A percentile compares a stretch with the other conserved stretches of the same genome.
phyloP scores from a whole-genome alignment of 23 red algal species.

The Gracilaria domingensis region DNA sequence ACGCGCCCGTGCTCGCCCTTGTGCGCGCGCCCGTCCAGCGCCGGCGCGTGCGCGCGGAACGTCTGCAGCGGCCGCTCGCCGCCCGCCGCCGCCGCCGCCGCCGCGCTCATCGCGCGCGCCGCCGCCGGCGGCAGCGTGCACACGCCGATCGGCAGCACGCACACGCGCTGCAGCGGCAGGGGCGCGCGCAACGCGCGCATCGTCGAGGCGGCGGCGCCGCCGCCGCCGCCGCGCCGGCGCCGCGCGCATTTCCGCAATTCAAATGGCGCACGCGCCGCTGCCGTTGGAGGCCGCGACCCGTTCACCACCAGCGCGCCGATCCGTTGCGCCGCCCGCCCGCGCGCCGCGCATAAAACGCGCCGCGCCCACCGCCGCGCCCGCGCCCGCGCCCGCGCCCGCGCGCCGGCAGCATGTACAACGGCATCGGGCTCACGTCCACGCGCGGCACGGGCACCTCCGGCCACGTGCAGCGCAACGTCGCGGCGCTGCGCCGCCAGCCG shows the following conservation, averaged over 20 bases:
- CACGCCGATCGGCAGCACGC: no score
- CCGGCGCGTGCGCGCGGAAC: constrained; percentile 11
- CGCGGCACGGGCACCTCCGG: constrained; percentile 88
- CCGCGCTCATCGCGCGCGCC: neutral
- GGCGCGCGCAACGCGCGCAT: neutral
- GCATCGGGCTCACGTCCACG: constrained; percentile 81
- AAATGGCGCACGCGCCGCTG: no score
- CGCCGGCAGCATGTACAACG: constrained; percentile 79
- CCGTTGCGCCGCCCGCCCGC: no score
- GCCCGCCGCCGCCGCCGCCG: neutral
- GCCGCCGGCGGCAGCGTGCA: neutral
- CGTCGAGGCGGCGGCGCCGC: no score
- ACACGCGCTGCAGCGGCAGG: neutral
- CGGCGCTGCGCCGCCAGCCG: constrained; percentile 37
- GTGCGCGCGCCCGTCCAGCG: constrained; percentile 39
- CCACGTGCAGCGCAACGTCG: constrained; percentile 81
- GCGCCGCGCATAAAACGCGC: no score
- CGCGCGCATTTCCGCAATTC: neutral
- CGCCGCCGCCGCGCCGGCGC: no score
- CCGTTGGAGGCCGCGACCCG: no score
- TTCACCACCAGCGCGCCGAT: no score
- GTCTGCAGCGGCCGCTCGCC: neutral
- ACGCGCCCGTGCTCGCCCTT: constrained; percentile 85
- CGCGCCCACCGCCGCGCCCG: neutral
- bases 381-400: neutral